Evolutionary conservation across 192 early-diverging fungal species (phyloP), one percentile per base, ranked within the genome.

Genomic region (Rhizophagus clarus): DNA sequence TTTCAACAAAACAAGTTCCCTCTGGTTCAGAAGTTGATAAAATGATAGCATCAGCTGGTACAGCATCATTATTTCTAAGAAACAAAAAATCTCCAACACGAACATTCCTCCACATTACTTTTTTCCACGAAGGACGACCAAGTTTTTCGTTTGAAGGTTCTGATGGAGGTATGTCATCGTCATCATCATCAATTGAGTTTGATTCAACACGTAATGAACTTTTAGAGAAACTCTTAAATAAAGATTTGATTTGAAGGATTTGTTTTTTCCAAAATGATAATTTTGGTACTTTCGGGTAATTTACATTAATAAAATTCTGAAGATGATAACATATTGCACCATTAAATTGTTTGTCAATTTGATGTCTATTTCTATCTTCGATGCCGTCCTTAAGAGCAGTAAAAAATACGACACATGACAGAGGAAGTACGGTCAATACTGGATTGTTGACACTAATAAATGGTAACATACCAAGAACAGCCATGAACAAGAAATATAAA

Each of bases 11-110:
- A 81, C 95, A 96, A 14, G 90, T 81, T 17, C 88, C 88, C 61
- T 95, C 93, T 6, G 89, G 88, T 61, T 95, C 94, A 8, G 92
- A 92, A 4, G 95, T 94, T 3, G 95, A 88, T 37, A 97, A 80
- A 51, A 97, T 87, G 31, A 97, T 84, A 42, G 95, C 87, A 77
- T 97, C 96, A 0, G 96, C 94, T 0, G 96, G 96, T 22, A 95
- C 90, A 8, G 89, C 87, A 76, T 97, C 94, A 79, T 94, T 91
- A 78, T 96, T 96, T 49, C 88, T 84, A 64, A 97, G 88, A 56
- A 91, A 88, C 29, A 97, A 87, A 86, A 97, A 92, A 83, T 99
- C 97, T 22, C 97, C 97, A 0, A 96, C 94, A 7, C 90, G 89
- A 34, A 95, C 82, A 78, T 93, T 87, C 71, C 88, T 83, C 93